Conservation (phyloP, 768 basidiomycete genomes). For the Phallus indusiatus region DNA sequence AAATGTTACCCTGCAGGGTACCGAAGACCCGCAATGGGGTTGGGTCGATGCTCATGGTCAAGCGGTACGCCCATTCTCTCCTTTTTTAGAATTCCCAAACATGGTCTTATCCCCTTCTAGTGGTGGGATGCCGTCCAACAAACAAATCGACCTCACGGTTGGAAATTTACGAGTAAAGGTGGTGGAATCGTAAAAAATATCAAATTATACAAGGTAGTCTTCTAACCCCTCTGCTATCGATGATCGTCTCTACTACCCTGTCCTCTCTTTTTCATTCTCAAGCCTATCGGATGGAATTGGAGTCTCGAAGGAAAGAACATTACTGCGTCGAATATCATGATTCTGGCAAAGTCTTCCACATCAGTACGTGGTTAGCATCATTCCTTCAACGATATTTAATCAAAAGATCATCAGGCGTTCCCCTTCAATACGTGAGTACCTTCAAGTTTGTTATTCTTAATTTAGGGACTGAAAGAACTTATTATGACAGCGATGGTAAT, state of each 20-base stretch:
- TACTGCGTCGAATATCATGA: slow-evolving; percentile 45
- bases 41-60: slow-evolving; percentile 58
- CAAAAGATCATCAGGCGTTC: slow-evolving; percentile 30
- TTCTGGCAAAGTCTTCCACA: slow-evolving; percentile 36
- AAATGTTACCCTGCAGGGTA: slow-evolving; percentile 51
- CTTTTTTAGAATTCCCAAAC: background rate
- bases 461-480: background rate
- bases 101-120: slow-evolving; percentile 21
- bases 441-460: slow-evolving; percentile 4
- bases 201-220: slow-evolving; percentile 31
- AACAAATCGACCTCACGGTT: slow-evolving; percentile 45
- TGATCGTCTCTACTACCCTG: background rate
- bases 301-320: slow-evolving; percentile 36
- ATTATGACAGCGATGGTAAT: slow-evolving; percentile 29
- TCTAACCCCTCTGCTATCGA: slow-evolving; percentile 14
- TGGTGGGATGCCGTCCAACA: slow-evolving; percentile 52
- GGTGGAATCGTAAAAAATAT: slow-evolving; percentile 47
- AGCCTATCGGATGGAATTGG: slow-evolving; percentile 54
- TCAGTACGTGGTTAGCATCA: slow-evolving; percentile 7
- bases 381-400: background rate
- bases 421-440: slow-evolving; percentile 49
- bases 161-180: slow-evolving; percentile 42
- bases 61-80: slow-evolving; percentile 18
- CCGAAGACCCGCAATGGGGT: slow-evolving; percentile 47
- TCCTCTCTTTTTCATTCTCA: background rate